Percentiles rank a stretch among this genome's conserved stretches.
phyloP scores from a whole-genome alignment of 2,329 filamentous ascomycete species.

The Cladosporium sp. region DNA sequence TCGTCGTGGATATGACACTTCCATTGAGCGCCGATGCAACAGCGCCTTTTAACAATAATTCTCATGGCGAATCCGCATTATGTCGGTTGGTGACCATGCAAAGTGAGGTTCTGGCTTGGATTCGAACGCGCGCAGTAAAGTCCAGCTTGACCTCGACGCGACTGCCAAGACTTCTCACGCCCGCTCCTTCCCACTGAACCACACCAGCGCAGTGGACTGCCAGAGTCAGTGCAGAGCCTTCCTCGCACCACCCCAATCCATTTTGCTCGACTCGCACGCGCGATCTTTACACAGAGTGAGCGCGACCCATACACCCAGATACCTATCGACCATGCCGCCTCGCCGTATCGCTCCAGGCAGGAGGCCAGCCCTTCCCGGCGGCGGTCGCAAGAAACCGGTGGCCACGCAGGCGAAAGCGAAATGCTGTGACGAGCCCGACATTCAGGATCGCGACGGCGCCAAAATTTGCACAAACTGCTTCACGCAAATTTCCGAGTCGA shows the following conservation, averaged over 20 bases:
- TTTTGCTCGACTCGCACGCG: conserved; percentile 31
- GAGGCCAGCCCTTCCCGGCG: conserved; percentile 12
- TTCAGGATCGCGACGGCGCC: conserved; percentile 32
- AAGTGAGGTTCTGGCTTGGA: no score
- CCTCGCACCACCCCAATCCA: background rate
- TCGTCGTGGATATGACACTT: no score
- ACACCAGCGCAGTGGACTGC: no score
- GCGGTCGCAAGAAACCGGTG: conserved; percentile 7
- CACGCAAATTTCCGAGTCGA: conserved; percentile 75
- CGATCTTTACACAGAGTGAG: conserved; percentile 14
- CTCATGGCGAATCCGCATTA: no score
- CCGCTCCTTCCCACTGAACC: no score
- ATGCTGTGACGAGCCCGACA: conserved; percentile 27
- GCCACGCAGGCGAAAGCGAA: conserved; percentile 1
- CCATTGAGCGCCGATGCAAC: no score
- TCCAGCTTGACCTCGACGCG: no score
- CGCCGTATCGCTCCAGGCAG: conserved; percentile 6
- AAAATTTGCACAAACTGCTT: conserved; percentile 77
- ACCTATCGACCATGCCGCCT: conserved; percentile 11
- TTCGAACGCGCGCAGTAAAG: no score
- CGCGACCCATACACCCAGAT: background rate
- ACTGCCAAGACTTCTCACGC: no score
- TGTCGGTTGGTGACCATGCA: no score
- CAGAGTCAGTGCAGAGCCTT: no score
- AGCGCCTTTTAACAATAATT: no score